Conservation (phyloP, 1,284 basidiomycete species). For the Thelephora terrestris region DNA sequence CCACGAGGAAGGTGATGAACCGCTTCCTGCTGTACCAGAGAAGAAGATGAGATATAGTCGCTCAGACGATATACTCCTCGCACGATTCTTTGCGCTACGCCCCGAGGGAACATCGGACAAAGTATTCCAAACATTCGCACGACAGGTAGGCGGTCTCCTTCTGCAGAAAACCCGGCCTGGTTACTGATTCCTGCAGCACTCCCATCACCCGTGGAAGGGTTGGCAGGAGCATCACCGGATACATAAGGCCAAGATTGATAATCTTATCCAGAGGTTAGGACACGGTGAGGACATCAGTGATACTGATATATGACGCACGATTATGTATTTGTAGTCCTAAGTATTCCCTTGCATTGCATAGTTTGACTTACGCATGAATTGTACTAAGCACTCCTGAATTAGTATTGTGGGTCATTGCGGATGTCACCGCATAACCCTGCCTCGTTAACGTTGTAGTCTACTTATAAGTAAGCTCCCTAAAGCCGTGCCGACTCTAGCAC, state of each 20-base stretch:
- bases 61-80: conserved; percentile 65
- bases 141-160: conserved; percentile 33
- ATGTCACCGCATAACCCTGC: too few relatives aligned
- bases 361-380: too few relatives aligned
- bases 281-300: conserved; percentile 49
- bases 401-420: too few relatives aligned
- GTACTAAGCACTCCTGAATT: too few relatives aligned
- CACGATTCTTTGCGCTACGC: conserved; percentile 56
- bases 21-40: conserved; percentile 61
- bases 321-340: too few relatives aligned
- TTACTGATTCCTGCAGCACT: conserved; percentile 36
- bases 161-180: not conserved
- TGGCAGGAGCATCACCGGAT: conserved; percentile 84
- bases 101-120: conserved; percentile 72
- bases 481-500: too few relatives aligned
- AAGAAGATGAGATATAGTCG: conserved; percentile 78
- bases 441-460: too few relatives aligned
- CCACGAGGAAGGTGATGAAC: conserved; percentile 49
- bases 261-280: conserved; percentile 50
- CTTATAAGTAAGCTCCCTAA: too few relatives aligned
- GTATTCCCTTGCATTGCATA: too few relatives aligned
- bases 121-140: conserved; percentile 67
- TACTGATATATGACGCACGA: not conserved
- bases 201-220: conserved; percentile 82
- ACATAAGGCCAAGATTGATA: conserved; percentile 74